These are phyloP conservation scores for Cyberlindnera suaveolens DNA, from an alignment of 805 yeast genomes.

Conservation along the genomic window DNA sequence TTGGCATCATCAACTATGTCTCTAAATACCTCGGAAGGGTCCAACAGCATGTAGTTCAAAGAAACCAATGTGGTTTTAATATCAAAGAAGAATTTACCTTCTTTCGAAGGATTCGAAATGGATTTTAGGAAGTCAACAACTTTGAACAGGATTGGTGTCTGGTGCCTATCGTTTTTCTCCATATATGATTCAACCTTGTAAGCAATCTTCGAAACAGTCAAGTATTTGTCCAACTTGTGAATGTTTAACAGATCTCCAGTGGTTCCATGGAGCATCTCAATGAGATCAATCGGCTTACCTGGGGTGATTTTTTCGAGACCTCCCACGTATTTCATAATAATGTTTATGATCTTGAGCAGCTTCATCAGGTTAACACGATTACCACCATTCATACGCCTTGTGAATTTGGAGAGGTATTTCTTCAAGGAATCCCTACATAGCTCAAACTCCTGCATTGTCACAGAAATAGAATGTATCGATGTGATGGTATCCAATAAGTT, in stretches of 20 bases:
- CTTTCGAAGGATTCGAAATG: constrained; percentile 66
- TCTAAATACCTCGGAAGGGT: constrained; percentile 67
- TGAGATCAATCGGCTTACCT: constrained; percentile 48
- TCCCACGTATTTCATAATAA: constrained; percentile 43
- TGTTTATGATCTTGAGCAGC: constrained; percentile 48
- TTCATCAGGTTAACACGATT: constrained; percentile 68
- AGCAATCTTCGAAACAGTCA: constrained; percentile 67
- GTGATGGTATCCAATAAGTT: constrained; percentile 75
- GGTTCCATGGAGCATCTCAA: constrained; percentile 49
- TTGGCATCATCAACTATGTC: constrained; percentile 58
- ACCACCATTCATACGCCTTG: constrained; percentile 58
- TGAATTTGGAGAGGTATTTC: constrained; percentile 52
- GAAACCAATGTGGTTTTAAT: constrained; percentile 21
- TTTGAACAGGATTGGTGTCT: constrained; percentile 40
- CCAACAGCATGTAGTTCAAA: constrained; percentile 67
- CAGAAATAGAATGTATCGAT: constrained; percentile 55
- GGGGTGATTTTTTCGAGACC: constrained; percentile 28
- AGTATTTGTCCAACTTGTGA: constrained; percentile 57
- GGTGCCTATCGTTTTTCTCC: constrained; percentile 23
- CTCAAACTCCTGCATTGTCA: constrained; percentile 44
- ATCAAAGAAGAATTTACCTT: constrained; percentile 76
- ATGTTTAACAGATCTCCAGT: constrained; percentile 69
- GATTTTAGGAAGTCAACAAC: constrained; percentile 58
- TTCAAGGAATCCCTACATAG: constrained; percentile 42
- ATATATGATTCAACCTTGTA: constrained; percentile 75